Conservation (phyloP, 176 grass and related monocot species). For the Puccinellia tenuiflora region DNA sequence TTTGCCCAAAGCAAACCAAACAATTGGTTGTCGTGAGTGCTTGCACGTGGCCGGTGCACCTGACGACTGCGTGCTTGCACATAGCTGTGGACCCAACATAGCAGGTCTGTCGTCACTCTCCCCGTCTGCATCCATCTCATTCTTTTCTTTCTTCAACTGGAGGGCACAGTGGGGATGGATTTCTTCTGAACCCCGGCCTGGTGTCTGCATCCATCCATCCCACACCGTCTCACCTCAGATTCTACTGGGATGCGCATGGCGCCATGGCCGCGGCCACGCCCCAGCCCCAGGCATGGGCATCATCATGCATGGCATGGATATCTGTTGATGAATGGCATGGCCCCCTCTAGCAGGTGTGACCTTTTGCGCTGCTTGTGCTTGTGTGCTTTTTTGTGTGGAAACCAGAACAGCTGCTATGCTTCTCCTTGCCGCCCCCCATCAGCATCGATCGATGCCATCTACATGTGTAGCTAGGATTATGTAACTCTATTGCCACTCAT, state of each 20-base stretch:
- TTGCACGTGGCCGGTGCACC: neutral
- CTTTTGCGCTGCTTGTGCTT: neutral
- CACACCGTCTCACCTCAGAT: neutral
- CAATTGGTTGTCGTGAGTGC: neutral
- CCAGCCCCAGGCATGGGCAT: slow-evolving; percentile 5
- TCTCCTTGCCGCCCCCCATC: neutral
- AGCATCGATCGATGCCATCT: slow-evolving; percentile 21
- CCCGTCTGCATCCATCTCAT: neutral
- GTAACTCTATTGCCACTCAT: slow-evolving; percentile 14
- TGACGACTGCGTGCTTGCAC: neutral
- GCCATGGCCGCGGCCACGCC: neutral
- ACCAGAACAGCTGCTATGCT: slow-evolving; percentile 12
- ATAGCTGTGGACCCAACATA: neutral
- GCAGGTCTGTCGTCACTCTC: slow-evolving; percentile 17
- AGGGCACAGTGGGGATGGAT: slow-evolving; percentile 23
- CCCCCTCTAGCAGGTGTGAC: neutral
- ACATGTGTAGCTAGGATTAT: neutral
- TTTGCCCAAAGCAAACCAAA: neutral
- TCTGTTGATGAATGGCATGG: neutral
- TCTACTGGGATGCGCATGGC: neutral
- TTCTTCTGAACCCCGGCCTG: slow-evolving; percentile 4
- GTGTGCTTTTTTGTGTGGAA: slow-evolving; percentile 20
- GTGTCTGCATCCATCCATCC: neutral
- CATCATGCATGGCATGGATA: neutral
- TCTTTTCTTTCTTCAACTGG: slow-evolving; percentile 17